Evolutionary conservation across 2,329 filamentous ascomycete genomes (phyloP), one percentile per base, ranked within the genome.

Genomic region (Tolypocladium pustulatum): DNA sequence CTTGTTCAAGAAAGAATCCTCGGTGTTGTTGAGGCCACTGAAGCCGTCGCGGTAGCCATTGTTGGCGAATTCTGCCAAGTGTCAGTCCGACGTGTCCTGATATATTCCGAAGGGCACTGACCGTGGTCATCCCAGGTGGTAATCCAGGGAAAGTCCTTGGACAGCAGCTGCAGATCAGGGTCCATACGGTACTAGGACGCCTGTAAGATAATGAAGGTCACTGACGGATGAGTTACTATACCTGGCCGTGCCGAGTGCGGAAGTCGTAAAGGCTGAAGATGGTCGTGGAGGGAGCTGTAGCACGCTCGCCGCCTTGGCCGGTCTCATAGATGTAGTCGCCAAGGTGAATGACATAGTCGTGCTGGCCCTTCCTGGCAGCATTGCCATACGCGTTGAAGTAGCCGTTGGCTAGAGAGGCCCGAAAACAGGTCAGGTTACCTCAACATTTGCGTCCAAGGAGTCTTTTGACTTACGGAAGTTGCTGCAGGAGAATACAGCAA

Each of bases 401-500:
- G 0, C 81, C 82, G 51, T 63, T 65, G 1, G 68, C 64, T 65
- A 17, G 6, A 25, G 17, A 17, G 2, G n/a, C n/a, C n/a, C 27
- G 36, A 9, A 13, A 3, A 9, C 13, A n/a, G 2, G 52, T 58
- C 34, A 62, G 60, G 22, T 22, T 4, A n/a, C 2, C 40, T 43
- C n/a, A 22, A 22, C 20, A 25, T 6, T 25, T 51, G 32, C n/a
- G 10, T n/a, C 34, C 32, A 20, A 41, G 36, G 1, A 2, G 36
- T 34, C 37, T 20, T 30, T 8, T 12, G 32, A 69, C 78, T 55
- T 68, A 81, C 81, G 83, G 63, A 80, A 89, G 69, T 89, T 90
- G 64, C 77, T 80, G 75, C 88, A 90, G 2, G 85, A 89, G 68
- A 87, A 90, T 1, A 91, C 79, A 1, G 86, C 87, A 58, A 90